Conservation (phyloP, 148 eudicot species). For the Polygonum aviculare region DNA sequence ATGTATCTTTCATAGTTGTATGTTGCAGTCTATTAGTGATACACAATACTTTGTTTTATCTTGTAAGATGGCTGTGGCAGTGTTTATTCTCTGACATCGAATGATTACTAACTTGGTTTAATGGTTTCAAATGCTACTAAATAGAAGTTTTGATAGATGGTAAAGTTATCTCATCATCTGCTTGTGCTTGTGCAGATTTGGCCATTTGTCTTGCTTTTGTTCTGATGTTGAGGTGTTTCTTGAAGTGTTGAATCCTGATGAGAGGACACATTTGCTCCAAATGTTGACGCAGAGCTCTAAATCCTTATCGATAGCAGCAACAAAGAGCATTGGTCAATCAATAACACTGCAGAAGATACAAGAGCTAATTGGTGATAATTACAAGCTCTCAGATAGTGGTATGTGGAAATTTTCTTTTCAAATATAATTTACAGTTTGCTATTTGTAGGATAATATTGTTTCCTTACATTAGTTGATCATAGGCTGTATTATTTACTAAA, state of each 20-base stretch:
- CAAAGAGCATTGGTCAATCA: constrained; percentile 51
- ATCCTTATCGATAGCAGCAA: constrained; percentile 28
- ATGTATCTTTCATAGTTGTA: neutral
- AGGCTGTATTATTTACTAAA: neutral
- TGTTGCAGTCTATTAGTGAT: neutral
- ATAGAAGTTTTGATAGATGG: neutral
- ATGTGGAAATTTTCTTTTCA: constrained; percentile 12
- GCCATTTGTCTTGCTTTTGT: constrained; percentile 80
- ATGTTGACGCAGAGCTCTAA: constrained; percentile 34
- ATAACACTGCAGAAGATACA: constrained; percentile 51
- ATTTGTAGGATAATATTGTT: neutral
- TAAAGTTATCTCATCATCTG: neutral
- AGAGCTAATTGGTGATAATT: constrained; percentile 45
- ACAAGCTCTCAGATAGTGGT: constrained; percentile 48
- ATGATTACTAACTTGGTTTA: neutral
- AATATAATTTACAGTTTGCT: neutral
- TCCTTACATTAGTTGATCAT: neutral
- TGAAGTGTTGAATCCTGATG: constrained; percentile 41
- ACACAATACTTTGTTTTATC: neutral
- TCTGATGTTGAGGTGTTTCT: constrained; percentile 77
- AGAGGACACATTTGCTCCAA: constrained; percentile 39
- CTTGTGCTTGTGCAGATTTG: constrained; percentile 46
- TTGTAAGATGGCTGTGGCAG: neutral
- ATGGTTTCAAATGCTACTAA: neutral
- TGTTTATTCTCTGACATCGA: neutral